Conservation (phyloP, 805 yeast species). For the Komagataella populi region DNA sequence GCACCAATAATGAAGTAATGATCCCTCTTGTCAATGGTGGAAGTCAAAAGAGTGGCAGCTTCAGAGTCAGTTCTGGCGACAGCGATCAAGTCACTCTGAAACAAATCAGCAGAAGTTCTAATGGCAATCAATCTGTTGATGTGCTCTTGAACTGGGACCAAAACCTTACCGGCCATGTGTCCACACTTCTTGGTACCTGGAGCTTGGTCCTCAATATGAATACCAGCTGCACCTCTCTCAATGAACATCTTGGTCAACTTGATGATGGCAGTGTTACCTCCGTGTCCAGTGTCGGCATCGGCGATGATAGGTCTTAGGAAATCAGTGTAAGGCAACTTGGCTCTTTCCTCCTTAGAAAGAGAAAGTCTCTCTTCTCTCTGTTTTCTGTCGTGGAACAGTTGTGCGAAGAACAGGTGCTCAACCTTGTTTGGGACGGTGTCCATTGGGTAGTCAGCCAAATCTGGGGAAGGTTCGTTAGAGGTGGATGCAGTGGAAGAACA, state of each 20-base stretch:
- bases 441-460: constrained; percentile 96
- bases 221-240: constrained; percentile 98
- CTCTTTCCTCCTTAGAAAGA: constrained; percentile 48
- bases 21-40: constrained; percentile 89
- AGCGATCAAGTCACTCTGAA: constrained; percentile 72
- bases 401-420: constrained; percentile 93
- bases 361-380: constrained; percentile 77
- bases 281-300: constrained; percentile 98
- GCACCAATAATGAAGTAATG: constrained; percentile 87
- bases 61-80: constrained; percentile 97
- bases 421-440: constrained; percentile 98
- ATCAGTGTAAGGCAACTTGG: constrained; percentile 63
- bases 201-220: constrained; percentile 97
- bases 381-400: constrained; percentile 92
- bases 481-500: constrained; percentile 96
- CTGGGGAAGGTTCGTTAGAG: constrained; percentile 96
- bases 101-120: constrained; percentile 89
- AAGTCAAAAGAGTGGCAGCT: constrained; percentile 90
- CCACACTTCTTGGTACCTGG: constrained; percentile 99
- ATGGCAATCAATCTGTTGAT: constrained; percentile 88
- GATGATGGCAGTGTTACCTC: constrained; percentile 93
- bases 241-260: constrained; percentile 92
- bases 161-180: constrained; percentile 97
- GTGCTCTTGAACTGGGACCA: constrained; percentile 96
- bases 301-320: constrained; percentile 91